Percentiles rank a stretch among this genome's conserved stretches.
Conservation (phyloP, 257 asterid species). For the Anisodus tanguticus region DNA sequence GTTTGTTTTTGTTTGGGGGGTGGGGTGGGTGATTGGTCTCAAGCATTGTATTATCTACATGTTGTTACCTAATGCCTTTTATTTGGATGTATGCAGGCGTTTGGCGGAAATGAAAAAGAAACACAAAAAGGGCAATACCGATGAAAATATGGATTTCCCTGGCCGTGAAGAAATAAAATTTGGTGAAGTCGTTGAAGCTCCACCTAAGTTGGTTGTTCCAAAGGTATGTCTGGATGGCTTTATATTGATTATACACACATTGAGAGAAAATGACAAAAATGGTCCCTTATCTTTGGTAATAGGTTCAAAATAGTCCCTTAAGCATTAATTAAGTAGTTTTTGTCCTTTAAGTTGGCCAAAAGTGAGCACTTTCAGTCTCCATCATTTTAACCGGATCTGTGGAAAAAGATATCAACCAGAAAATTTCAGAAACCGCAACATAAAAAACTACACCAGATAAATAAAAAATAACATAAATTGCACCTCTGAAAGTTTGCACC, state of each 20-base stretch:
- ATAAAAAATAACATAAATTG: too few relatives aligned
- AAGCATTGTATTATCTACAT: neutral
- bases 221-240: conserved; percentile 52
- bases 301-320: too few relatives aligned
- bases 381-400: too few relatives aligned
- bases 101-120: conserved; percentile 75
- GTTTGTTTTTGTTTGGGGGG: neutral
- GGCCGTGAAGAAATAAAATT: conserved; percentile 70
- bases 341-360: too few relatives aligned
- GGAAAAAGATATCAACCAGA: too few relatives aligned
- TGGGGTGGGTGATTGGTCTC: neutral
- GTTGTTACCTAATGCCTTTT: neutral
- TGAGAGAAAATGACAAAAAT: too few relatives aligned
- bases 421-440: too few relatives aligned
- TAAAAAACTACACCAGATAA: too few relatives aligned
- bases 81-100: conserved; percentile 55
- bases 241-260: neutral
- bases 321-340: too few relatives aligned
- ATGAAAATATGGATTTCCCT: conserved; percentile 55
- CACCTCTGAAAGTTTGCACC: too few relatives aligned
- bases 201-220: conserved; percentile 81
- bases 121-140: conserved; percentile 46
- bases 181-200: conserved; percentile 90
- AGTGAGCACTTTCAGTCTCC: too few relatives aligned
- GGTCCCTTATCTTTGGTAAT: too few relatives aligned